These are phyloP conservation scores for Aspergillus chevalieri DNA, from an alignment of 2,329 filamentous ascomycete genomes.

Conservation along the genomic window DNA sequence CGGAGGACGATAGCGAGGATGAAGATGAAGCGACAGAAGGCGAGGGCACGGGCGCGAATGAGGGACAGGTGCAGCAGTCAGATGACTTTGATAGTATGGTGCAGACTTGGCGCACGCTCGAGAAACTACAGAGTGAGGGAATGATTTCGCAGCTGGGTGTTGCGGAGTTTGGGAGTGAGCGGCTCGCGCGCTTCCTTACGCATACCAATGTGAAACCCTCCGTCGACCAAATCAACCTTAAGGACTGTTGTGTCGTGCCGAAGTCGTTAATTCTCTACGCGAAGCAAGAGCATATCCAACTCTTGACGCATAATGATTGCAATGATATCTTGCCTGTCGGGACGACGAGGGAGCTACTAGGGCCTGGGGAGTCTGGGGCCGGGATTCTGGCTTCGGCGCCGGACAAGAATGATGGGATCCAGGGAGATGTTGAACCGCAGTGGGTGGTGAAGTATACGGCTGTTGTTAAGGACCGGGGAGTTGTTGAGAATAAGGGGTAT, in stretches of 20 bases:
- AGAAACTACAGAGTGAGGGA: slow-evolving; percentile 65
- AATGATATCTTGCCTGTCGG: slow-evolving; percentile 83
- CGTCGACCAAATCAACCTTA: slow-evolving; percentile 93
- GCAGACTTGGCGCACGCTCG: slow-evolving; percentile 63
- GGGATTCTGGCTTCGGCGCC: slow-evolving; percentile 64
- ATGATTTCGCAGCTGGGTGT: slow-evolving; percentile 72
- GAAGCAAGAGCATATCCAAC: slow-evolving; percentile 74
- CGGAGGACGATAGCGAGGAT: slow-evolving; percentile 75
- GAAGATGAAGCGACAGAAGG: slow-evolving; percentile 58
- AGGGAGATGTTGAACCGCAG: slow-evolving; percentile 73
- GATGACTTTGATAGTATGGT: slow-evolving; percentile 58
- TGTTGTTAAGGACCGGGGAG: slow-evolving; percentile 84
- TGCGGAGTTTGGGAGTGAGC: slow-evolving; percentile 83
- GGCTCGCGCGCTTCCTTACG: slow-evolving; percentile 70
- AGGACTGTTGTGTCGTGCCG: slow-evolving; percentile 92
- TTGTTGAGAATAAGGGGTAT: slow-evolving; percentile 98
- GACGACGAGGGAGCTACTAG: slow-evolving; percentile 76
- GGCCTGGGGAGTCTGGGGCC: slow-evolving; percentile 64
- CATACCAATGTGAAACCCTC: slow-evolving; percentile 65
- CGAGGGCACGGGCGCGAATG: slow-evolving; percentile 26
- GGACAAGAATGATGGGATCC: slow-evolving; percentile 50
- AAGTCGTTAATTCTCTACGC: slow-evolving; percentile 78
- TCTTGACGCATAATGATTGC: slow-evolving; percentile 90
- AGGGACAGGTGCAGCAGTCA: slow-evolving; percentile 29
- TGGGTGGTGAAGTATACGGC: slow-evolving; percentile 99